phyloP scores from a whole-genome alignment of 1,139 yeast species.

The Blastobotrys serpentis region DNA sequence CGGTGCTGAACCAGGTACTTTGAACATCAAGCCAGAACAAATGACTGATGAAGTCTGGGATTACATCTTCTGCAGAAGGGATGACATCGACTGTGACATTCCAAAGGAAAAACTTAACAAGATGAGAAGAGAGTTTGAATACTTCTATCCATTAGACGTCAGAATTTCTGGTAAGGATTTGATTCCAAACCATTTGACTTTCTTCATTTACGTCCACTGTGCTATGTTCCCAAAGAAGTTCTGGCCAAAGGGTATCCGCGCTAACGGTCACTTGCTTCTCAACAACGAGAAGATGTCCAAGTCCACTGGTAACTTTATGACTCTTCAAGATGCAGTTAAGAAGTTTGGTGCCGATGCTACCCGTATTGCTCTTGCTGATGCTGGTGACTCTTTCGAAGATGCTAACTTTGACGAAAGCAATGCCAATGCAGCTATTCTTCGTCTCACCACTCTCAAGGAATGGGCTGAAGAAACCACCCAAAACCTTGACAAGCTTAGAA shows the following conservation, averaged over 20 bases:
- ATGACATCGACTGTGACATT: slow-evolving; percentile 53
- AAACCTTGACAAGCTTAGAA: slow-evolving; percentile 56
- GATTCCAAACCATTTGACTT: slow-evolving; percentile 95
- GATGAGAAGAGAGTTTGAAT: slow-evolving; percentile 91
- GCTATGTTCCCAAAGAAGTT: slow-evolving; percentile 85
- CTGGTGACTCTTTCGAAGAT: slow-evolving; percentile 96
- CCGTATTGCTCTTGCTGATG: slow-evolving; percentile 96
- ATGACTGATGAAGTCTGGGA: slow-evolving; percentile 95
- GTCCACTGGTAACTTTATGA: slow-evolving; percentile 95
- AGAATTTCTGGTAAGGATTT: slow-evolving; percentile 96
- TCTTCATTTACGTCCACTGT: slow-evolving; percentile 88
- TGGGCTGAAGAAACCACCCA: slow-evolving; percentile 82
- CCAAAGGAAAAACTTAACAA: slow-evolving; percentile 64
- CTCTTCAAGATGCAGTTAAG: slow-evolving; percentile 75
- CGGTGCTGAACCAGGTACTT: slow-evolving; percentile 72
- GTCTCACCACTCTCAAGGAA: slow-evolving; percentile 88
- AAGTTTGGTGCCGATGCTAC: slow-evolving; percentile 98
- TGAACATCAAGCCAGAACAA: slow-evolving; percentile 74
- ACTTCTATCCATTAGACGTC: slow-evolving; percentile 89
- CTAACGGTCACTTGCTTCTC: slow-evolving; percentile 91
- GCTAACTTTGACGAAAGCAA: slow-evolving; percentile 96
- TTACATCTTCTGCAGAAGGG: slow-evolving; percentile 76
- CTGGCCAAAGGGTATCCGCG: slow-evolving; percentile 96
- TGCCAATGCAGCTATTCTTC: slow-evolving; percentile 95
- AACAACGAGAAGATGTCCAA: slow-evolving; percentile 98